Percentiles rank a stretch among this genome's conserved stretches.
These are phyloP conservation scores for Apophysomyces elegans DNA, from an alignment of 371 early-diverging fungal genomes.

Conservation along the genomic window DNA sequence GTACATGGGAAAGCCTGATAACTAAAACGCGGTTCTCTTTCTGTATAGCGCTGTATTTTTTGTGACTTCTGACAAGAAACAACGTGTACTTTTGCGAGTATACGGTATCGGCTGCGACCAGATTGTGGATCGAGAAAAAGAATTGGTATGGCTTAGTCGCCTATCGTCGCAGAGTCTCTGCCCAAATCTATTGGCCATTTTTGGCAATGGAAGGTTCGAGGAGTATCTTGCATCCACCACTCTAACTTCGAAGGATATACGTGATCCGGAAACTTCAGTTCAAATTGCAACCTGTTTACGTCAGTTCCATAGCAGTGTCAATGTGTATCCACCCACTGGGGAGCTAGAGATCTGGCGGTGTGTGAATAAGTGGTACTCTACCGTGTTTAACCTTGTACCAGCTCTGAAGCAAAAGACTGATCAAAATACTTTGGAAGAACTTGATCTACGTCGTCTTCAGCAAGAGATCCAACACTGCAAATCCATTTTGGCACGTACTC, in stretches of 20 bases:
- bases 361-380: conserved; percentile 45
- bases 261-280: conserved; percentile 64
- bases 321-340: conserved; percentile 59
- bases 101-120: conserved; percentile 86
- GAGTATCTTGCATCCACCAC: conserved; percentile 82
- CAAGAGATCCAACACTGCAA: conserved; percentile 50
- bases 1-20: conserved; percentile 23
- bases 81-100: conserved; percentile 72
- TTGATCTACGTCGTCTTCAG: conserved; percentile 41
- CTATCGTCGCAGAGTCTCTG: conserved; percentile 63
- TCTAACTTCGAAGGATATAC: conserved; percentile 70
- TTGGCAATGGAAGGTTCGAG: conserved; percentile 89
- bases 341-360: conserved; percentile 68
- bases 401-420: conserved; percentile 24
- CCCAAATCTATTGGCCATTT: conserved; percentile 77
- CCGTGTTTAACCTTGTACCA: conserved; percentile 12
- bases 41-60: conserved; percentile 66
- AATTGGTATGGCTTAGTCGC: conserved; percentile 78
- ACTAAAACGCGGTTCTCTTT: conserved; percentile 6
- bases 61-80: conserved; percentile 51
- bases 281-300: conserved; percentile 77
- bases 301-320: conserved; percentile 74
- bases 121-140: conserved; percentile 77
- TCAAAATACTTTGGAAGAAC: conserved; percentile 27
- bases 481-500: conserved; percentile 23